A percentile compares a stretch with the other conserved stretches of the same genome.
Evolutionary conservation across 805 yeast species (phyloP).

Genomic region (Maudiozyma saulgeensis): DNA sequence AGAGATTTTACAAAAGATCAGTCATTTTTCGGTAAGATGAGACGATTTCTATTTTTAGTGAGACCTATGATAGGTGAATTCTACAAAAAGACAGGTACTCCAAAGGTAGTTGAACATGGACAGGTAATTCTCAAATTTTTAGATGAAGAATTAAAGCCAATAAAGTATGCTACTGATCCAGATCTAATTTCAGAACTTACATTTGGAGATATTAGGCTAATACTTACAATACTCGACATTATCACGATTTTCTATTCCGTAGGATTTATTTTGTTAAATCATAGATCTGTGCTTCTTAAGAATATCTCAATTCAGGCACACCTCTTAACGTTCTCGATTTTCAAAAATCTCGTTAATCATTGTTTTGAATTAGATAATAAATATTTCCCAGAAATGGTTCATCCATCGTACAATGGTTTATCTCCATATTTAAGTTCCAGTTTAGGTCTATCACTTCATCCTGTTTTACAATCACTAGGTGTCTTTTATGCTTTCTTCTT

Average conservation of each 20-base stretch:
- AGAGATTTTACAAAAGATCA: slow-evolving; percentile 1
- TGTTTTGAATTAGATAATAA: slow-evolving; percentile 13
- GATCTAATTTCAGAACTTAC: slow-evolving; percentile 3
- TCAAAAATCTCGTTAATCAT: slow-evolving; percentile 6
- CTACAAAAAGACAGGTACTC: slow-evolving; percentile 6
- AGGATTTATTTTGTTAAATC: slow-evolving; percentile 9
- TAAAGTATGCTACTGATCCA: slow-evolving; percentile 7
- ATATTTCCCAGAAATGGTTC: slow-evolving; percentile 11
- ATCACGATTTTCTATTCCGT: slow-evolving; percentile 10
- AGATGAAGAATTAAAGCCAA: slow-evolving; percentile 10
- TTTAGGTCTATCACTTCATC: background rate
- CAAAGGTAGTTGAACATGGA: slow-evolving; percentile 6
- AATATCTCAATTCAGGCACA: slow-evolving; percentile 7
- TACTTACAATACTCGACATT: slow-evolving; percentile 1
- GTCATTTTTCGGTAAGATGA: slow-evolving; percentile 7
- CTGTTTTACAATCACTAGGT: background rate
- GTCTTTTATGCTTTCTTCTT: slow-evolving; percentile 6
- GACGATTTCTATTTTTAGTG: slow-evolving; percentile 10
- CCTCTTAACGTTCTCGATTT: slow-evolving; percentile 12
- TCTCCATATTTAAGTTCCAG: slow-evolving; percentile 14
- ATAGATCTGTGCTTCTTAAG: slow-evolving; percentile 6
- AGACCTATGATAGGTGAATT: slow-evolving; percentile 12
- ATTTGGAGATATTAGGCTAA: slow-evolving; percentile 1
- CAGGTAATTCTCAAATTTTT: slow-evolving; percentile 1
- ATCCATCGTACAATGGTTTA: slow-evolving; percentile 2